Evolutionary conservation across 768 basidiomycete genomes (phyloP), one percentile per base, ranked within the genome.

Genomic region (button mushroom (Agaricus bisporus)): DNA sequence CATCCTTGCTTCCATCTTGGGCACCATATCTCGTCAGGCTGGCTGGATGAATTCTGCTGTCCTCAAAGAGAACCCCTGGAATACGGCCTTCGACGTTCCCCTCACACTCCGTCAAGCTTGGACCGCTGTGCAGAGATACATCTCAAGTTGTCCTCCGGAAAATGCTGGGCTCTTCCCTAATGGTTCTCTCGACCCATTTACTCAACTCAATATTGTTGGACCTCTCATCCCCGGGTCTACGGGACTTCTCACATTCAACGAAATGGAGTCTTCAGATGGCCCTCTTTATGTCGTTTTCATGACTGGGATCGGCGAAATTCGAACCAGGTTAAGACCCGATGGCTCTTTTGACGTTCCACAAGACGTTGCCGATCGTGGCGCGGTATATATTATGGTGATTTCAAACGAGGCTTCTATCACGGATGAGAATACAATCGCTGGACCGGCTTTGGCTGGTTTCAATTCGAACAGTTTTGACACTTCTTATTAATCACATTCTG

Each of bases 1-100:
- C 4, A 74, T 76, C 15, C 77, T 80, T 4, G 85, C 74, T 1
- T 75, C 79, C 17, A 86, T 90, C 59, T 70, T 87, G 10, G 66
- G 68, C 14, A 77, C 76, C 49, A 83, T 88, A 61, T 74, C 82
- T 20, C 76, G 83, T 32, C 85, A 87, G 53, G 74, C 81, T n/a
- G 69, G 76, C 1, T 88, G 83, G 83, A 65, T 87, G 35, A 70
- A 73, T 56, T 73, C 76, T 1, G 72, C 78, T 14, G 74, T 80
- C 38, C 66, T 69, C 56, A 70, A 76, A 48, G 64, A 65, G 18
- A 71, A 75, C 36, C 72, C 80, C 1, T 86, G 84, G 83, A 78
- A 76, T 48, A 73, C 76, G 3, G 69, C 82, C 6, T 81, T 83
- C 61, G 83, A 86, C 64, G 73, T 70, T 1, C 70, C 75, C 4